Evolutionary conservation across 2,329 filamentous ascomycete genomes (phyloP), one percentile per base, ranked within the genome.

Genomic region (Rhytidhysteron rufulum): DNA sequence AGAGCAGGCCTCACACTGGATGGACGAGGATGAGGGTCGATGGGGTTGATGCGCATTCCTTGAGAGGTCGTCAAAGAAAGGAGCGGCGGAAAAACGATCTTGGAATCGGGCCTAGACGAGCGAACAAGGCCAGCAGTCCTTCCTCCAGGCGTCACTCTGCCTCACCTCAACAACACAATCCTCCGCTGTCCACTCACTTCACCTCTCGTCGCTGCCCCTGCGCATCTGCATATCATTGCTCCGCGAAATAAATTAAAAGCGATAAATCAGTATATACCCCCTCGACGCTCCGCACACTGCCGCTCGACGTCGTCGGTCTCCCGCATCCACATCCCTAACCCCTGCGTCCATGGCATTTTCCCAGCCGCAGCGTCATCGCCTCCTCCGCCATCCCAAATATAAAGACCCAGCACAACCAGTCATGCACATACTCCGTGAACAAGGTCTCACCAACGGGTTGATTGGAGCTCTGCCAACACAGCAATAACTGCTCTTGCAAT

Each of bases 21-120:
- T 19, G 34, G 22, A 15, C 27, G 34, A 13, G 24, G 30, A 17
- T n/a, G 25, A 29, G 16, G 3, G 35, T 38, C 30, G 27, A 38
- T 24, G 35, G 24, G n/a, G 35, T 38, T 29, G 35, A 30, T 18
- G 34, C 33, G 35, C 35, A 30, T 37, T 30, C 25, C 22, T 30
- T 15, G 35, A 30, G 22, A 24, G 15, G 11, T n/a, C 13, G 16
- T 15, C 15, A 30, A 29, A 20, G 25, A 37, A 37, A 37, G 35
- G 35, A 22, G 33, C 20, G 33, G 33, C 15, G 24, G 24, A 35
- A 35, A 27, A 13, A 27, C 24, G 31, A 33, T 15, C n/a, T 33
- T 17, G 31, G 18, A 33, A 33, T 15, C 31, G 11, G 15, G 31
- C 13, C 31, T 16, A 33, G 31, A 4, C 24, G 24, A 27, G 13